Conservation (phyloP, 257 asterid genomes). For the Solanum bulbocastanum region DNA sequence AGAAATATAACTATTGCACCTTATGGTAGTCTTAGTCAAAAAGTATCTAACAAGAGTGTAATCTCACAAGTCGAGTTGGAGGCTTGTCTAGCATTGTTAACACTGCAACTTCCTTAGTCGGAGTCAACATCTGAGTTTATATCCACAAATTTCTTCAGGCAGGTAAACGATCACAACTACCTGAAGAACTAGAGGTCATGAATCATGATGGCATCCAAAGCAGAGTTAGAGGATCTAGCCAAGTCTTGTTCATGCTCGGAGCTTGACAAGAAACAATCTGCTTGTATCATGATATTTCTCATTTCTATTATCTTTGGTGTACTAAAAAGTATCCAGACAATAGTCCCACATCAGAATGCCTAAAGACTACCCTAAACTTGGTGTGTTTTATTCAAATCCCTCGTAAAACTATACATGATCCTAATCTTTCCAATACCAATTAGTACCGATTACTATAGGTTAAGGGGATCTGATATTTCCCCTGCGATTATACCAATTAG, state of each 20-base stretch:
- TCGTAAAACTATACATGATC: not conserved
- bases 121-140: conserved; percentile 23
- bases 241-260: not conserved
- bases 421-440: too few relatives aligned
- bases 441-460: not conserved
- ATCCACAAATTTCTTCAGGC: not conserved
- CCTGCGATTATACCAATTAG: too few relatives aligned
- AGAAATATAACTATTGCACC: too few relatives aligned
- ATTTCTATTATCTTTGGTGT: too few relatives aligned
- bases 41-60: not conserved
- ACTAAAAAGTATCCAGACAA: too few relatives aligned
- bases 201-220: not conserved
- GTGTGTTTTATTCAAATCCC: not conserved
- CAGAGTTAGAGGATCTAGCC: not conserved
- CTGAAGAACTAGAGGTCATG: not conserved
- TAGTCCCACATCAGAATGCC: not conserved
- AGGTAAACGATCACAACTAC: not conserved
- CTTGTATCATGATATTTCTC: rapidly evolving
- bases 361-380: not conserved
- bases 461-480: not conserved
- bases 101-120: conserved; percentile 49
- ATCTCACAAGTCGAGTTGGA: not conserved
- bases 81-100: conserved; percentile 10
- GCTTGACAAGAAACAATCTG: not conserved
- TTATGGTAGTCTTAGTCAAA: not conserved